phyloP scores from a whole-genome alignment of 495 filamentous ascomycete species.

The Neurospora africana region DNA sequence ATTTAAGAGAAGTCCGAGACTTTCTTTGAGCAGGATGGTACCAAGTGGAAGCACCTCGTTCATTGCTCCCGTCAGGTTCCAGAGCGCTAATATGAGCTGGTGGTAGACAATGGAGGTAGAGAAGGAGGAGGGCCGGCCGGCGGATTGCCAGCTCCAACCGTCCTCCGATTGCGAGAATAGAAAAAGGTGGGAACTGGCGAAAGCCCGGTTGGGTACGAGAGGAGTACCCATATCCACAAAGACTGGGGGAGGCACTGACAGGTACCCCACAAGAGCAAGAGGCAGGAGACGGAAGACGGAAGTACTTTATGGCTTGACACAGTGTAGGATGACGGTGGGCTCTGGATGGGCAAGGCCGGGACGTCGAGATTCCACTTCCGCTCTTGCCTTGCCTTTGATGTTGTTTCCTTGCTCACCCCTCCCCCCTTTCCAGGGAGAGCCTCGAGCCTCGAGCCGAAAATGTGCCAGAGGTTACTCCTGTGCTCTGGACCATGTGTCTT shows the following conservation, averaged over 20 bases:
- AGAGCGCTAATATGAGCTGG: not conserved
- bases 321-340: not conserved
- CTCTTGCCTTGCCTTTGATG: not conserved
- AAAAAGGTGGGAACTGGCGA: constrained; percentile 1
- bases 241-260: constrained; percentile 14
- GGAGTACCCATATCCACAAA: constrained; percentile 2
- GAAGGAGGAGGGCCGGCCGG: not conserved
- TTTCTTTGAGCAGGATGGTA: not conserved
- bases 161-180: not conserved
- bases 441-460: not conserved
- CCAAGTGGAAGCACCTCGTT: not conserved
- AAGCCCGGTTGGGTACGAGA: constrained; percentile 3
- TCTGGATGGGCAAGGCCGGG: not conserved
- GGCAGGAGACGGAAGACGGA: not conserved
- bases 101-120: not conserved
- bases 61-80: not conserved
- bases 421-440: not conserved
- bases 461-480: not conserved
- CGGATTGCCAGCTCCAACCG: not conserved
- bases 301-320: not conserved
- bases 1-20: not conserved
- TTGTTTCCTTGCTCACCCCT: not conserved
- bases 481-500: not conserved
- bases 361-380: not conserved
- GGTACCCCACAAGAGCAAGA: constrained; percentile 15